These are phyloP conservation scores for Cicer bijugum DNA, from an alignment of 306 rosid species.

Conservation along the genomic window DNA sequence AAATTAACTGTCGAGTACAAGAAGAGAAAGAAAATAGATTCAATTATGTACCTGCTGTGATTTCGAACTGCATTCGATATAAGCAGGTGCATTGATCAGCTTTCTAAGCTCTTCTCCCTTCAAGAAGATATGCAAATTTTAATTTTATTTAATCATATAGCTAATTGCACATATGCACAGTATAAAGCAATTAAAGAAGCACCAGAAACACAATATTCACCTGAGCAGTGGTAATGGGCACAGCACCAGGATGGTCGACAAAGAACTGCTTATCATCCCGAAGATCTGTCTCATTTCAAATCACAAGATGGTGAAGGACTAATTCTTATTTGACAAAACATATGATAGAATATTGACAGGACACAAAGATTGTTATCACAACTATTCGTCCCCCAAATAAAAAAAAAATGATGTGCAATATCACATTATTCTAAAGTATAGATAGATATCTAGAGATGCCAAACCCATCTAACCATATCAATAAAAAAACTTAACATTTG, in stretches of 20 bases:
- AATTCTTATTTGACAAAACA: slow-evolving; percentile 20
- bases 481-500: background rate
- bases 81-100: slow-evolving; percentile 91
- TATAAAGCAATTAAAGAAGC: background rate
- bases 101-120: slow-evolving; percentile 98
- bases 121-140: slow-evolving; percentile 35
- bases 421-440: background rate
- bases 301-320: slow-evolving; percentile 34
- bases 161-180: background rate
- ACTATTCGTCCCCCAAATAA: background rate
- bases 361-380: background rate
- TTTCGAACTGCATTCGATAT: slow-evolving; percentile 98
- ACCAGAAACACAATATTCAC: slow-evolving; percentile 50
- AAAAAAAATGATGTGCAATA: slow-evolving; percentile 16
- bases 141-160: background rate
- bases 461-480: background rate
- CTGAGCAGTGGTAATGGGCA: slow-evolving; percentile 84
- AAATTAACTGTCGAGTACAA: background rate
- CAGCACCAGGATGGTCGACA: slow-evolving; percentile 95
- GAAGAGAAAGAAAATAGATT: background rate
- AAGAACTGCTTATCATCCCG: slow-evolving; percentile 97
- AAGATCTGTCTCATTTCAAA: slow-evolving; percentile 70
- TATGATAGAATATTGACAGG: background rate
- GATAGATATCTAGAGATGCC: background rate
- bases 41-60: slow-evolving; percentile 71